Conservation (phyloP, 768 basidiomycete species). For the Boletus huronensis region DNA sequence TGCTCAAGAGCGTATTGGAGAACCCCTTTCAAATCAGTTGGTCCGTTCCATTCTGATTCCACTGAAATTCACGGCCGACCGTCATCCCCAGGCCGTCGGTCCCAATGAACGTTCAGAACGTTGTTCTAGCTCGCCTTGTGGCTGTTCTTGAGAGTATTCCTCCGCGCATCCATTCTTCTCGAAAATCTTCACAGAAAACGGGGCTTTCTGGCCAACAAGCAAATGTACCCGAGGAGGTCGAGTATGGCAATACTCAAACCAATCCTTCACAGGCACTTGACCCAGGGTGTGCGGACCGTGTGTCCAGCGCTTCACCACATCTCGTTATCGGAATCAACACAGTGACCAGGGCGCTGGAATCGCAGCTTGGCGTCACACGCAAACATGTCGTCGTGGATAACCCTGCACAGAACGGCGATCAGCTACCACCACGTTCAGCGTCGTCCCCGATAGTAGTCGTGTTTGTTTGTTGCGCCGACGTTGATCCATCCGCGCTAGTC, state of each 20-base stretch:
- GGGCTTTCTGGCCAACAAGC: background rate
- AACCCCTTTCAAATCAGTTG: slow-evolving; percentile 71
- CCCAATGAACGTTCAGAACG: slow-evolving; percentile 60
- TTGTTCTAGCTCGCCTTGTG: slow-evolving; percentile 49
- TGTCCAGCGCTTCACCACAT: slow-evolving; percentile 29
- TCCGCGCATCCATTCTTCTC: slow-evolving; percentile 28
- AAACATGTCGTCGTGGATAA: slow-evolving; percentile 6
- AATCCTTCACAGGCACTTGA: background rate
- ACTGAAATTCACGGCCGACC: background rate
- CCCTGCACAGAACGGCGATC: background rate
- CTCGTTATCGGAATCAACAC: slow-evolving; percentile 71
- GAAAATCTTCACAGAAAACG: slow-evolving; percentile 6
- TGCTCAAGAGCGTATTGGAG: slow-evolving; percentile 68
- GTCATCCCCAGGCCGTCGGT: slow-evolving; percentile 58
- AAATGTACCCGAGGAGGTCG: slow-evolving; percentile 14
- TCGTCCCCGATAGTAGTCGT: slow-evolving; percentile 37
- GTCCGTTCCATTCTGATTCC: slow-evolving; percentile 36
- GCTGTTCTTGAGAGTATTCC: slow-evolving; percentile 49
- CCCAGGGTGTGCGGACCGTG: background rate
- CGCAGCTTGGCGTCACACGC: slow-evolving; percentile 39
- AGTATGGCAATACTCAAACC: background rate
- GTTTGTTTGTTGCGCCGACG: slow-evolving; percentile 70
- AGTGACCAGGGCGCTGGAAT: slow-evolving; percentile 72
- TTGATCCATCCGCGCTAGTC: slow-evolving; percentile 68
- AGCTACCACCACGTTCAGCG: background rate